Base-by-base conservation (phyloP, 768 basidiomycete genomes). In the Imleria badia region DNA sequence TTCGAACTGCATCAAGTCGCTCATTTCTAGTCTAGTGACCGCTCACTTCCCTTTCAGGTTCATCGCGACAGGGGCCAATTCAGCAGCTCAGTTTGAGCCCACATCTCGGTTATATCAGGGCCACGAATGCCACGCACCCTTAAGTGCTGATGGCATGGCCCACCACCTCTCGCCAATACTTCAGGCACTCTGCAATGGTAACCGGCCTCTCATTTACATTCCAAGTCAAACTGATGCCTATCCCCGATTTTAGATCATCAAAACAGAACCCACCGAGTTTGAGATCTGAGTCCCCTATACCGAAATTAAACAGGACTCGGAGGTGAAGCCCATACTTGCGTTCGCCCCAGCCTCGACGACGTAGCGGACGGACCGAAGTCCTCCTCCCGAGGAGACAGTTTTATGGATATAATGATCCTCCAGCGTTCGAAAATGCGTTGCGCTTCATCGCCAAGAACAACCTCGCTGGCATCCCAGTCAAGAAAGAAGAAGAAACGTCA, bases 401-500 rank as follows among this genome's bases (percentile, higher is more conserved):
- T 1, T 56, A 51, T 8, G 53, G 52, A 10, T 22, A 40, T 26
- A 45, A 62, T 66, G 5, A 0, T 20, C 51, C 33, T 11, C 59
- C 56, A 1, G 19, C 6, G 2, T 55, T 55, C 23, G 62, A 64
- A 29, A 48, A 44, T 2, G 56, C 59, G 0, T 45, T 54, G 0
- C 39, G 4, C 8, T 51, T 50, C 46, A 62, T 65, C 31, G 6
- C 26, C 26, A 45, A 54, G 12, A 46, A 51, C 5, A 43, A 63
- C 13, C 26, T 62, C 33, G n/a, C n/a, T n/a, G n/a, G n/a, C n/a
- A 8, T 9, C 26, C 26, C 4, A 26, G 26, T 26, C 43, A 59
- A 64, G 45, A 53, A 64, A 19, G 63, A 64, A 19, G 62, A 64
- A 43, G 45, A 41, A 41, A 45, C 17, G 41, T 13, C 19, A 5